These are phyloP conservation scores for Pistacia integerrima DNA, from an alignment of 345 rosid genomes.

Conservation along the genomic window DNA sequence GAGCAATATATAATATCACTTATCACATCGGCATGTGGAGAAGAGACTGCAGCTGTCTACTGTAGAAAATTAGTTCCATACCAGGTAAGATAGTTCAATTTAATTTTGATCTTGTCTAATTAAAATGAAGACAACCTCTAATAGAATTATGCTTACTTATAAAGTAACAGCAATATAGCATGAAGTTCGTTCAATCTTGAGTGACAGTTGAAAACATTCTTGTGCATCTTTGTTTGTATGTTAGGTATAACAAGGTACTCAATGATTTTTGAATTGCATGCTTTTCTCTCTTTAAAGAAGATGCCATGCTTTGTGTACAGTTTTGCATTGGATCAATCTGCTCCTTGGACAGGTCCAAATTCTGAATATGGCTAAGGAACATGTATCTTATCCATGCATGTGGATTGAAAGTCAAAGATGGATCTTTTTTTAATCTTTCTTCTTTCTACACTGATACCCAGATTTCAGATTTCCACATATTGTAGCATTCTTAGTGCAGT, in stretches of 20 bases:
- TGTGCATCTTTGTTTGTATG: not conserved
- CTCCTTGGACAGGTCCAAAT: not conserved
- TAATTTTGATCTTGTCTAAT: not conserved
- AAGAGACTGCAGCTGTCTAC: constrained; percentile 59
- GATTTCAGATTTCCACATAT: not conserved
- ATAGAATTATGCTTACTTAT: not conserved
- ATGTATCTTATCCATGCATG: not conserved
- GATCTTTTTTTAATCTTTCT: not conserved
- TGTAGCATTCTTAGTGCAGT: not conserved
- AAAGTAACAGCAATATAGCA: not conserved
- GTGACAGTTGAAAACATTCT: not conserved
- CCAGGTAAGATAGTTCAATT: constrained; percentile 54
- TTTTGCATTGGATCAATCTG: not conserved
- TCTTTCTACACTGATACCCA: not conserved
- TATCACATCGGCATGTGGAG: constrained; percentile 60
- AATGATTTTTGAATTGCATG: not conserved
- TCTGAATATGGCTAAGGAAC: not conserved
- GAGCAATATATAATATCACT: constrained; percentile 78
- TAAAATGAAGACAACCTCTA: not conserved
- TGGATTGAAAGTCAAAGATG: not conserved
- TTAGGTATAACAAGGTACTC: not conserved
- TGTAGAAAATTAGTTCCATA: constrained; percentile 70
- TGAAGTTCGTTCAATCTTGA: not conserved
- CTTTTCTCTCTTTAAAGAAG: not conserved
- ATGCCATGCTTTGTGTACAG: not conserved